These are phyloP conservation scores for Toxoplasma gondii DNA, from an alignment of 169 alveolate genomes.

Conservation along the genomic window DNA sequence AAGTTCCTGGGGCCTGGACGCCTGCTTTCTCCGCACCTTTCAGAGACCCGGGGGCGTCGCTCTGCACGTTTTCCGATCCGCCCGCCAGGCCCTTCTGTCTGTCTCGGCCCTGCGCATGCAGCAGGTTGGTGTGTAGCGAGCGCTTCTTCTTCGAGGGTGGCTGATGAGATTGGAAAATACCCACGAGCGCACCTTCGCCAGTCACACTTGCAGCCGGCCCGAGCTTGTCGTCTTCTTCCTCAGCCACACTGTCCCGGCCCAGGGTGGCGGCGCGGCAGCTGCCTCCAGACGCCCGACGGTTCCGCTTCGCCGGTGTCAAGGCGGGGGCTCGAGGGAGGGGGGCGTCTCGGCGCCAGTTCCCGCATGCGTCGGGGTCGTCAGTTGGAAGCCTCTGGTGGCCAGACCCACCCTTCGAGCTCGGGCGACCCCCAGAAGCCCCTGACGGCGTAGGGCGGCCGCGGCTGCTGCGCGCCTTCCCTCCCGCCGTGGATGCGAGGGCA, in stretches of 20 bases:
- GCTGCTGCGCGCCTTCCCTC: background rate
- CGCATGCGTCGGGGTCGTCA: conserved; percentile 36
- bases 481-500: background rate
- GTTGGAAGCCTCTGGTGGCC: conserved; percentile 1
- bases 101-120: background rate
- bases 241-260: background rate
- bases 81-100: background rate
- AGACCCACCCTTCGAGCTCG: background rate
- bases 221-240: background rate
- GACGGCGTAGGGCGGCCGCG: background rate
- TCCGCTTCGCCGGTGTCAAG: conserved; percentile 65
- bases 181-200: conserved; percentile 34
- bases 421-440: background rate
- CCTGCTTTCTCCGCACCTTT: background rate
- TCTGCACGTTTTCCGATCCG: background rate
- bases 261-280: background rate
- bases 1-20: background rate
- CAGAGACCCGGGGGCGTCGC: background rate
- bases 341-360: conserved; percentile 9
- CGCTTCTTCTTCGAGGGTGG: conserved; percentile 46
- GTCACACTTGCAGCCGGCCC: background rate
- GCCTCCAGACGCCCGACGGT: conserved; percentile 61
- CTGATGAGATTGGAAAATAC: conserved; percentile 34
- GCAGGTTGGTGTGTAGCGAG: background rate
- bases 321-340: conserved; percentile 48